A percentile compares a stretch with the other conserved stretches of the same genome.
Conservation (phyloP, 495 filamentous ascomycete species). For the Corynascus novoguineensis region DNA sequence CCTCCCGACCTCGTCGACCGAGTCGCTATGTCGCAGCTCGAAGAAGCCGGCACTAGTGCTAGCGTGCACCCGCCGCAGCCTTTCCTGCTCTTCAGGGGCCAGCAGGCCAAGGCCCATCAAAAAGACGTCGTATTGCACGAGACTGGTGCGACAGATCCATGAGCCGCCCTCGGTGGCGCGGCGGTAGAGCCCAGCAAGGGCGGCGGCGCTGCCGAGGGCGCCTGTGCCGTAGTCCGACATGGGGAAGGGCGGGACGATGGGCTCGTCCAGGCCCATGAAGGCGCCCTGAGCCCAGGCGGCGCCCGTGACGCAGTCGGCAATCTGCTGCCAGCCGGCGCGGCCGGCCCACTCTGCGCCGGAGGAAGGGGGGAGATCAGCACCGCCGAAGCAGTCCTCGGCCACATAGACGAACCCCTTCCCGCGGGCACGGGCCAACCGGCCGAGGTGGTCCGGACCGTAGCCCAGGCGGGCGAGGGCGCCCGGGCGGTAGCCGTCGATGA, state of each 20-base stretch:
- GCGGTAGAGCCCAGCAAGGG: slow-evolving; percentile 56
- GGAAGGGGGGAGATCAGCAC: slow-evolving; percentile 16
- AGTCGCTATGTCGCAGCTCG: slow-evolving; percentile 60
- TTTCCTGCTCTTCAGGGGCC: slow-evolving; percentile 48
- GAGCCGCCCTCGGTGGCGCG: slow-evolving; percentile 59
- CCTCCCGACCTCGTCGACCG: slow-evolving; percentile 65
- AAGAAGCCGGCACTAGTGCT: slow-evolving; percentile 54
- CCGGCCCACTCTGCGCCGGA: slow-evolving; percentile 40
- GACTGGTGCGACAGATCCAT: slow-evolving; percentile 55
- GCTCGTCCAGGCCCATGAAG: slow-evolving; percentile 64
- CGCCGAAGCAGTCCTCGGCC: slow-evolving; percentile 68
- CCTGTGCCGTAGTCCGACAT: slow-evolving; percentile 79
- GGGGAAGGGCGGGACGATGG: slow-evolving; percentile 74
- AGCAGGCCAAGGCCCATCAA: slow-evolving; percentile 60
- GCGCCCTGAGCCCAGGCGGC: slow-evolving; percentile 69
- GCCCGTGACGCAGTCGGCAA: slow-evolving; percentile 51
- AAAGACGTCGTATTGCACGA: slow-evolving; percentile 62
- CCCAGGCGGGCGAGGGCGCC: slow-evolving; percentile 61
- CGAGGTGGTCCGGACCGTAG: slow-evolving; percentile 51
- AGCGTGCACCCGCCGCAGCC: slow-evolving; percentile 44
- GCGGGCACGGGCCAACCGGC: slow-evolving; percentile 43
- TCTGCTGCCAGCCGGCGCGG: slow-evolving; percentile 55
- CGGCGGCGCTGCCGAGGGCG: slow-evolving; percentile 58
- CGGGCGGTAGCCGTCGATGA: slow-evolving; percentile 65
- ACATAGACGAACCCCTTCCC: slow-evolving; percentile 64